A percentile compares a stretch with the other conserved stretches of the same genome.
phyloP scores from a whole-genome alignment of 2,329 filamentous ascomycete genomes.

The Aspergillus sp. region DNA sequence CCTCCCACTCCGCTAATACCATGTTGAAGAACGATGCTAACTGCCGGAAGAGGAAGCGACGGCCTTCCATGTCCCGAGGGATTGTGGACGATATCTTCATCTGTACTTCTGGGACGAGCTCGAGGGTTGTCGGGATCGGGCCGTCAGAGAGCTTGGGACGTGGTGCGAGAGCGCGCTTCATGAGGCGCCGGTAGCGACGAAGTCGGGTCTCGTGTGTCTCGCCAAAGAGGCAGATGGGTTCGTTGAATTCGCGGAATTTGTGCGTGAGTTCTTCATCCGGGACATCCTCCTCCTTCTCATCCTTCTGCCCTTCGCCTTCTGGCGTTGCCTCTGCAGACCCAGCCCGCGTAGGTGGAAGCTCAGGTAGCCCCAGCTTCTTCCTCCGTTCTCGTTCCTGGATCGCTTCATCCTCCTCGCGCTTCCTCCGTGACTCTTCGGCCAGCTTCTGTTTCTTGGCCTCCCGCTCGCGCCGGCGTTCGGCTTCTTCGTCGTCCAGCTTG shows the following conservation, averaged over 20 bases:
- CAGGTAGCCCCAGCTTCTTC: conserved; percentile 71
- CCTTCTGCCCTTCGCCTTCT: not conserved
- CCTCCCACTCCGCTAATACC: conserved; percentile 81
- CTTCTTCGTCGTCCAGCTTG: conserved; percentile 79
- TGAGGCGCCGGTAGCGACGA: conserved; percentile 60
- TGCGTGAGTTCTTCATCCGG: conserved; percentile 60
- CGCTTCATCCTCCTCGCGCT: conserved; percentile 63
- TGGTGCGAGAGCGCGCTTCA: conserved; percentile 33
- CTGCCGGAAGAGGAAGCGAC: conserved; percentile 71
- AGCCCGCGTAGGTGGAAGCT: conserved; percentile 43
- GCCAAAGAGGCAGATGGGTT: conserved; percentile 71
- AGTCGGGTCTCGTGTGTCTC: conserved; percentile 65
- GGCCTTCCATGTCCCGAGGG: conserved; percentile 56
- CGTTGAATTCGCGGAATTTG: conserved; percentile 61
- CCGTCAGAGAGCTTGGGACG: conserved; percentile 52
- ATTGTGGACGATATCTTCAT: conserved; percentile 70
- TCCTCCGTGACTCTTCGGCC: conserved; percentile 66
- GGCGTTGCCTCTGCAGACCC: conserved; percentile 20
- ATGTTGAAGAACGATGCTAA: conserved; percentile 93
- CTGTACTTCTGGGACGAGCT: conserved; percentile 71
- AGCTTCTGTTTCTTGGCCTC: conserved; percentile 76
- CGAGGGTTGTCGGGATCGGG: conserved; percentile 78
- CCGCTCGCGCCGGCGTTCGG: conserved; percentile 57
- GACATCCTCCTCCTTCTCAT: conserved; percentile 45
- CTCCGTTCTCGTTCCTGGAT: conserved; percentile 65